A percentile compares a stretch with the other conserved stretches of the same genome.
These are phyloP conservation scores for Pleurotus djamor DNA, from an alignment of 768 basidiomycete genomes.

Conservation along the genomic window DNA sequence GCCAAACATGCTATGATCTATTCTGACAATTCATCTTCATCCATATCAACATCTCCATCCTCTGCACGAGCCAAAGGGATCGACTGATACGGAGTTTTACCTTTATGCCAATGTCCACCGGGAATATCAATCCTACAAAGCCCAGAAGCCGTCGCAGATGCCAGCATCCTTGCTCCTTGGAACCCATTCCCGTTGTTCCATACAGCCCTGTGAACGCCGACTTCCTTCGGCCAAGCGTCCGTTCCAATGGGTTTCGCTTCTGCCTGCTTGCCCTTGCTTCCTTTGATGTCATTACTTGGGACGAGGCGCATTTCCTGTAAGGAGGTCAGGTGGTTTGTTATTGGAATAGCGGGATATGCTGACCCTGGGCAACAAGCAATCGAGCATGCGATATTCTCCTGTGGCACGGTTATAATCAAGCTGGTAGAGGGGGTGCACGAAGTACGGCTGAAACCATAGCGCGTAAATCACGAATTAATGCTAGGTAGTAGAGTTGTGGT, in stretches of 20 bases:
- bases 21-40: conserved; percentile 14
- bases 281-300: neutral
- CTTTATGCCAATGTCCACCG: conserved; percentile 70
- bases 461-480: neutral
- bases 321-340: conserved; percentile 31
- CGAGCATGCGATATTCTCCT: conserved; percentile 84
- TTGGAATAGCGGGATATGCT: conserved; percentile 49
- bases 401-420: conserved; percentile 82
- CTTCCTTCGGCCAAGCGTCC: conserved; percentile 78
- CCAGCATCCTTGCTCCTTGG: conserved; percentile 55
- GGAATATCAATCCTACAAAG: conserved; percentile 84
- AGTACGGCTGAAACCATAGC: conserved; percentile 55
- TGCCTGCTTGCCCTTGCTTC: conserved; percentile 12
- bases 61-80: conserved; percentile 64
- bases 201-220: conserved; percentile 71
- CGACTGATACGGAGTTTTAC: conserved; percentile 63
- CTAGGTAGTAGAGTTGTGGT: neutral
- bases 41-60: conserved; percentile 42
- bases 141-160: conserved; percentile 81
- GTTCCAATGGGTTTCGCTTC: conserved; percentile 35
- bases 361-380: conserved; percentile 78
- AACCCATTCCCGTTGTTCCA: conserved; percentile 85
- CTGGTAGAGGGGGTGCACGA: conserved; percentile 78
- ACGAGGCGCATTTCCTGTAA: conserved; percentile 30
- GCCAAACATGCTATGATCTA: too few species aligned